Conservation (phyloP, 441 rosid species). For the Euphorbia schlechtendalii region DNA sequence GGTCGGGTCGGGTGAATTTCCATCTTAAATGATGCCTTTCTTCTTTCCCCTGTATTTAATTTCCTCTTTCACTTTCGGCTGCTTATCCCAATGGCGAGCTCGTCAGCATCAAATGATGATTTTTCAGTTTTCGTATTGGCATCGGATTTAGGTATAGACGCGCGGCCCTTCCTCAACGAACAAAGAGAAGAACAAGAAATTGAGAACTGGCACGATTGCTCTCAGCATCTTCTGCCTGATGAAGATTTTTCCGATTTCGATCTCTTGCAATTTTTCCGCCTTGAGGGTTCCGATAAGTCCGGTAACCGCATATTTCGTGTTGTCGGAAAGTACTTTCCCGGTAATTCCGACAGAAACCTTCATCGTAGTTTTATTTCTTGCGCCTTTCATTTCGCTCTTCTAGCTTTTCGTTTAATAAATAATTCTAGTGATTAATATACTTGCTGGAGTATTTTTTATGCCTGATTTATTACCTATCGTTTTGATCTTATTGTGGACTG, state of each 20-base stretch:
- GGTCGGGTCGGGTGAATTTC: no score
- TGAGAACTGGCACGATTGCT: slow-evolving; percentile 69
- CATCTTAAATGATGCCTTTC: no score
- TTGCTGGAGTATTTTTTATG: slow-evolving; percentile 5
- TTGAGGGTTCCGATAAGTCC: slow-evolving; percentile 61
- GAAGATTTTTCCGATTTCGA: slow-evolving; percentile 90
- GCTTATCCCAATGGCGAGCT: slow-evolving; percentile 30
- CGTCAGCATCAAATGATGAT: slow-evolving; percentile 36
- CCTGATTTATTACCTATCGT: neutral
- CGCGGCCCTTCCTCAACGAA: slow-evolving; percentile 48
- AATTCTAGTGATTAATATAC: no score
- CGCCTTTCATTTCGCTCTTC: neutral
- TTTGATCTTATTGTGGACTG: neutral
- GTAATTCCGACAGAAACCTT: slow-evolving; percentile 24
- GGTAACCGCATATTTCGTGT: slow-evolving; percentile 61
- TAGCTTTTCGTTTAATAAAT: neutral
- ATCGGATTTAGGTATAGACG: slow-evolving; percentile 83
- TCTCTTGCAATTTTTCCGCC: slow-evolving; percentile 59
- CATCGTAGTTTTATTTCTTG: neutral
- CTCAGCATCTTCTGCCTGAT: slow-evolving; percentile 45
- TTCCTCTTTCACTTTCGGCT: neutral
- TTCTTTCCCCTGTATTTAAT: neutral
- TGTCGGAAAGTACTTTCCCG: slow-evolving; percentile 66
- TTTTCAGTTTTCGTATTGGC: slow-evolving; percentile 81
- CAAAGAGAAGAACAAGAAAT: slow-evolving; percentile 23